These are phyloP conservation scores for Backusella australiensis DNA, from an alignment of 192 early-diverging fungal species.

Conservation along the genomic window DNA sequence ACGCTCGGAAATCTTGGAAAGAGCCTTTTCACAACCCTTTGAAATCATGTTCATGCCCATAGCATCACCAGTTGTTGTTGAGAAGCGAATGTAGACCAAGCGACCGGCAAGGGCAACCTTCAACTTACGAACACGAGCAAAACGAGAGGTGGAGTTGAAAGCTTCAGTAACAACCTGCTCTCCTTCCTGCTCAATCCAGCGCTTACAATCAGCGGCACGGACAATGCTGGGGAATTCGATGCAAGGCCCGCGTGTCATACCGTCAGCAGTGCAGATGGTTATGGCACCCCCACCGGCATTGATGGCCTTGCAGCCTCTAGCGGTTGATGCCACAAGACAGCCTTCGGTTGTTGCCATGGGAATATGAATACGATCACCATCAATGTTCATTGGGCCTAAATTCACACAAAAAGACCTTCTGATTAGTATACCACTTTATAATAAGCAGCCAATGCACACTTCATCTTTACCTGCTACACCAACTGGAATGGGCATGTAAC, in stretches of 20 bases:
- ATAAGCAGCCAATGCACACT: no score
- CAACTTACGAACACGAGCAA: slow-evolving; percentile 78
- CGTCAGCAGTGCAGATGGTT: slow-evolving; percentile 77
- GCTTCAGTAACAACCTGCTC: slow-evolving; percentile 60
- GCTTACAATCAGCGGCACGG: slow-evolving; percentile 63
- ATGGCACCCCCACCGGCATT: slow-evolving; percentile 81
- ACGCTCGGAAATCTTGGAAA: slow-evolving; percentile 55
- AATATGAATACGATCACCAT: slow-evolving; percentile 77
- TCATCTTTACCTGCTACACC: slow-evolving; percentile 69
- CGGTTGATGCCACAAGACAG: slow-evolving; percentile 83
- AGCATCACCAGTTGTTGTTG: slow-evolving; percentile 90
- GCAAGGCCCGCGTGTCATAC: slow-evolving; percentile 93
- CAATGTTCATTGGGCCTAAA: slow-evolving; percentile 70
- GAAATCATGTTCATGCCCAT: slow-evolving; percentile 99
- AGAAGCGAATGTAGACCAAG: slow-evolving; percentile 84
- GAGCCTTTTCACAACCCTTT: slow-evolving; percentile 86
- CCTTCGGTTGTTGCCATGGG: slow-evolving; percentile 98
- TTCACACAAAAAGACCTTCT: no score
- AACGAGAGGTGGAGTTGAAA: slow-evolving; percentile 88
- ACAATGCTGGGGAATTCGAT: slow-evolving; percentile 76
- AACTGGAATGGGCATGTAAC: slow-evolving; percentile 88
- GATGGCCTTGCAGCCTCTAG: slow-evolving; percentile 94
- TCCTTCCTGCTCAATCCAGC: slow-evolving; percentile 74
- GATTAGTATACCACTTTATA: background rate
- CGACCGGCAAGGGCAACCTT: slow-evolving; percentile 84